Base-by-base conservation (phyloP, 441 rosid genomes). In the Aquilaria agallochum region DNA sequence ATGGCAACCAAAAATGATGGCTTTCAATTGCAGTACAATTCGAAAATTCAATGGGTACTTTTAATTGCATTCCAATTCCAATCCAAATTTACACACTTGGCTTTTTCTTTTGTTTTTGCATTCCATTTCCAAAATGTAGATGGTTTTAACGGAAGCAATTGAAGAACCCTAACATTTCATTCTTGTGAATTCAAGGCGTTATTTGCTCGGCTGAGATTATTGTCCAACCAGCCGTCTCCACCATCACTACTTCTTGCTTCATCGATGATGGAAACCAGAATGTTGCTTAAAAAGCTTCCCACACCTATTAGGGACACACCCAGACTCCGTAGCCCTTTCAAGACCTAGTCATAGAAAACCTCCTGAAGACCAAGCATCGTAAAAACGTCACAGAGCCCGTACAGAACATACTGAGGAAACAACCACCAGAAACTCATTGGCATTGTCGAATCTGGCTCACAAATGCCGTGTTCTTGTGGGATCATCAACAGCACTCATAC, bases 381-480 rank as follows among this genome's bases (percentile, higher is more conserved):
- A 64, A 68, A 63, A 50, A 69, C 87, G 3, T 81, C 79, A 1
- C 83, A 68, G 52, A 83, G 11, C 1, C 89, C 86, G 6, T 66
- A 56, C 50, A 80, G 30, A n/a, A 70, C 12, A 32, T 81, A 83
- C 56, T 86, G 92, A 58, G 92, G 92, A 33, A 81, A 57, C 42
- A 86, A 15, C 89, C 89, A 86, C 81, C 83, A 75, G 48, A 83
- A 66, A n/a, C 76, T 75, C 82, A 86, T 76, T 7, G 89, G 89
- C 59, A 83, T 33, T 1, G 73, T 75, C 5, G 55, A 70, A 9
- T 76, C 50, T 0, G 87, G 84, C 53, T 64, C 56, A 59, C 81
- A 77, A 40, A 83, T 34, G 14, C 76, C 81, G 1, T 79, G 56
- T 66, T 71, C 75, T 74, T 58, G 69, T 5, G 78, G 85, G 20